A percentile compares a stretch with the other conserved stretches of the same genome.
These are phyloP conservation scores for Penicillium riverlandense DNA, from an alignment of 495 filamentous ascomycete species.

Conservation along the genomic window DNA sequence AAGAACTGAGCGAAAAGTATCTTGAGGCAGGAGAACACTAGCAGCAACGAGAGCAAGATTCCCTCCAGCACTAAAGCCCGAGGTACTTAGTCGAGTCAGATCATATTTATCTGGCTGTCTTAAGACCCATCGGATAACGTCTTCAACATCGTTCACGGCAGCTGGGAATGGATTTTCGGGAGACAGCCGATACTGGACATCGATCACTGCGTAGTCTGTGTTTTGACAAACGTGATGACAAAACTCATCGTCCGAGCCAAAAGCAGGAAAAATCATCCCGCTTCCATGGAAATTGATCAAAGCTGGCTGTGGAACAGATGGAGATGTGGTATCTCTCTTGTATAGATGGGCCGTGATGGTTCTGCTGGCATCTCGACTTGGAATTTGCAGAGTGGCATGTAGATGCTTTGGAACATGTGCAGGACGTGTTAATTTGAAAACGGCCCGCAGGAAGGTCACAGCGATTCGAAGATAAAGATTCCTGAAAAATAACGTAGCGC, in stretches of 20 bases:
- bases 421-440: too few relatives aligned
- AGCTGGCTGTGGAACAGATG: slow-evolving; percentile 6
- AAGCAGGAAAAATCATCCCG: slow-evolving; percentile 17
- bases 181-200: slow-evolving; percentile 60
- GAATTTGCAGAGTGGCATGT: not conserved
- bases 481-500: too few relatives aligned
- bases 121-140: slow-evolving; percentile 8
- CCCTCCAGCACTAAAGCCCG: slow-evolving; percentile 11
- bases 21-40: not conserved
- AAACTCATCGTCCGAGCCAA: slow-evolving; percentile 21
- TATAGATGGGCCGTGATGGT: not conserved
- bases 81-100: slow-evolving; percentile 10
- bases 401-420: too few relatives aligned
- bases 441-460: too few relatives aligned
- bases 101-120: slow-evolving; percentile 7
- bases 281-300: slow-evolving; percentile 23
- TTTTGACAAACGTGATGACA: slow-evolving; percentile 12
- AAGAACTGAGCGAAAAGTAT: not conserved
- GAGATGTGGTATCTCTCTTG: not conserved
- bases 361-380: not conserved
- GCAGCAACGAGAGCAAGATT: not conserved
- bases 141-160: slow-evolving; percentile 54
- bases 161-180: slow-evolving; percentile 64
- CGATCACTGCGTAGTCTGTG: slow-evolving; percentile 15
- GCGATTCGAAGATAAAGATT: too few relatives aligned